These are phyloP conservation scores for Geosmithia putterillii DNA, from an alignment of 2,329 filamentous ascomycete genomes.

Conservation along the genomic window DNA sequence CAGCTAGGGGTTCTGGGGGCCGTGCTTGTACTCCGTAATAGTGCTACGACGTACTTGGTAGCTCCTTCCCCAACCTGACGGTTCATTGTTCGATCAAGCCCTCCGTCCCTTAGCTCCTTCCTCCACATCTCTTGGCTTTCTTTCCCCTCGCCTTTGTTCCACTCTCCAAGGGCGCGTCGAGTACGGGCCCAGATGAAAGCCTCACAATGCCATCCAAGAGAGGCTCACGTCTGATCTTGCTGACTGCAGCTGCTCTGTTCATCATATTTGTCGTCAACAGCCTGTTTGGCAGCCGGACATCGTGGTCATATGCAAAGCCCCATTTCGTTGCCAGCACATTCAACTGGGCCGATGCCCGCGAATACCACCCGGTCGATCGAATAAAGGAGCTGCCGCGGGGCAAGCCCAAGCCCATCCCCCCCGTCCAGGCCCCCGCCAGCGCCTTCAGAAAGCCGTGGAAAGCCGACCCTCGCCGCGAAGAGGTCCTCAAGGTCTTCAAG, in stretches of 20 bases:
- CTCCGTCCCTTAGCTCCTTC: too few relatives aligned
- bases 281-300: background rate
- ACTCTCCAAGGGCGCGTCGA: too few relatives aligned
- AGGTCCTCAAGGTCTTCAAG: conserved; percentile 3
- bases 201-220: background rate
- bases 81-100: too few relatives aligned
- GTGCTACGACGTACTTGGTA: too few relatives aligned
- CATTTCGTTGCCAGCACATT: background rate
- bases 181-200: background rate
- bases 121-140: too few relatives aligned
- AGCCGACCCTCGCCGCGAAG: conserved; percentile 4
- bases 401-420: conserved; percentile 10
- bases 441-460: conserved; percentile 1
- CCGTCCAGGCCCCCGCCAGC: conserved; percentile 3
- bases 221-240: background rate
- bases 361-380: conserved; percentile 2
- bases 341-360: conserved; percentile 3
- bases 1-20: too few relatives aligned
- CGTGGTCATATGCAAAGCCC: background rate
- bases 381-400: conserved; percentile 4
- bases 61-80: too few relatives aligned
- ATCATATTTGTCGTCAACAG: background rate
- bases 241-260: background rate
- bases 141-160: too few relatives aligned
- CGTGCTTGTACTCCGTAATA: too few relatives aligned